phyloP scores from a whole-genome alignment of 768 basidiomycete species.

The Kwoniella shandongensis region DNA sequence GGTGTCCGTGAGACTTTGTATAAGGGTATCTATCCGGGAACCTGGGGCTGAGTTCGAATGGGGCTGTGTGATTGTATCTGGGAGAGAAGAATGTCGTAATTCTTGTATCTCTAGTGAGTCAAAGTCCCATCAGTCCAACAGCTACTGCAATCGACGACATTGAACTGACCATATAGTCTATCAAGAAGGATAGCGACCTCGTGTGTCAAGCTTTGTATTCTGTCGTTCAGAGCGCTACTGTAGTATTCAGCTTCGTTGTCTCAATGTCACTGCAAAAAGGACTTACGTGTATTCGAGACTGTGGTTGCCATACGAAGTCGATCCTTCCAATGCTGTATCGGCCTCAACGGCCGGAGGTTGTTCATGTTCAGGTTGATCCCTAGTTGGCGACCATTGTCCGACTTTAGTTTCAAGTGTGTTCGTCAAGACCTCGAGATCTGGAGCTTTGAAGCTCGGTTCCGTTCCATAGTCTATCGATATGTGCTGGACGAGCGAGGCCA shows the following conservation, averaged over 20 bases:
- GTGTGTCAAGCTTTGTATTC: slow-evolving; percentile 7
- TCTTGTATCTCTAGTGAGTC: slow-evolving; percentile 76
- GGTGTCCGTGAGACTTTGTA: slow-evolving; percentile 75
- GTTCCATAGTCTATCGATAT: slow-evolving; percentile 8
- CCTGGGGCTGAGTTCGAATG: slow-evolving; percentile 52
- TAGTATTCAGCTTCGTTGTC: too few relatives aligned
- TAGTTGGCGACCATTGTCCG: too few relatives aligned
- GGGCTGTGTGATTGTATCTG: slow-evolving; percentile 55
- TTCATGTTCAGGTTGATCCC: too few relatives aligned
- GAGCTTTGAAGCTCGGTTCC: background rate
- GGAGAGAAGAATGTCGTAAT: slow-evolving; percentile 71
- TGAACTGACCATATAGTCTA: slow-evolving; percentile 35
- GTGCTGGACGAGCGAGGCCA: slow-evolving; percentile 11
- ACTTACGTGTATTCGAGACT: background rate
- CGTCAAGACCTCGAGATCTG: slow-evolving; percentile 8
- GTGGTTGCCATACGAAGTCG: background rate
- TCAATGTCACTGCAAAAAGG: too few relatives aligned
- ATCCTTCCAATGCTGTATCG: too few relatives aligned
- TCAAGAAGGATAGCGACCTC: slow-evolving; percentile 18
- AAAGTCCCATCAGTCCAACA: too few relatives aligned
- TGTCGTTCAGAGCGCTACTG: slow-evolving; percentile 7
- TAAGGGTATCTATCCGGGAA: slow-evolving; percentile 65
- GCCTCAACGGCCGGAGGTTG: too few relatives aligned
- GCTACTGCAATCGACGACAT: too few relatives aligned
- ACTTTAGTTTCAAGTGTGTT: slow-evolving; percentile 1